Evolutionary conservation across 2,329 filamentous ascomycete genomes (phyloP), one percentile per base, ranked within the genome.

Genomic region (Clarireedia hainanense): DNA sequence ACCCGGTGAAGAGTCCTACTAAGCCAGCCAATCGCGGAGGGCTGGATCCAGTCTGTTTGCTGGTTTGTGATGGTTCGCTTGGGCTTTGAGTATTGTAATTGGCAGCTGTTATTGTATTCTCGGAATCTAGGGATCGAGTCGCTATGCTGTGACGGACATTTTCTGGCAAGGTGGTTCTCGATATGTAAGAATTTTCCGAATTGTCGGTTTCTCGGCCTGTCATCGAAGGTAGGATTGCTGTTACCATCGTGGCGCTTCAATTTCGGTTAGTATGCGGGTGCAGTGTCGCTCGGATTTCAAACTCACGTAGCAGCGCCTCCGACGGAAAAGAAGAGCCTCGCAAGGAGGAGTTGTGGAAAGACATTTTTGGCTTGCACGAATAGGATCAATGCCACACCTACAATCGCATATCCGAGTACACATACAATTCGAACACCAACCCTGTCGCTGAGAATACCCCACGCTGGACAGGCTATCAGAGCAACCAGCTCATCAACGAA

Each of bases 1-100:
- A 89, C 24, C 94, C 94, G 6, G 94, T 96, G 68, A 95, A 95
- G 57, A 96, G 76, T 4, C 94, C 94, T 5, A 99, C 94, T 50
- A 91, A 84, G 0, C 94, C 94, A 15, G 94, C 92, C 26, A 99
- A 79, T 59, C 83, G 77, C 39, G 80, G 68, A 47, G 65, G 80
- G 30, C 80, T 81, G 6, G 78, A 77, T 42, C 69, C 67, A 30
- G 60, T 58, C 48, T 59, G 58, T 40, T 45, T 34, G 15, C 57
- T 56, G 39, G 50, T 37, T 56, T 55, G 34, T 46, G 61, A 60
- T 17, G 57, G 59, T 40, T 55, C 39, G 39, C 55, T 56, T 30
- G 42, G 23, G 20, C 24, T 39, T n/a, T 30, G 15, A 37, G 51
- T 50, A 50, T 61, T 64, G 47, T 65, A 85, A 34, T 76, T 75